Base-by-base conservation (phyloP, 768 basidiomycete species). In the Boletus pseudo-olivaceus region DNA sequence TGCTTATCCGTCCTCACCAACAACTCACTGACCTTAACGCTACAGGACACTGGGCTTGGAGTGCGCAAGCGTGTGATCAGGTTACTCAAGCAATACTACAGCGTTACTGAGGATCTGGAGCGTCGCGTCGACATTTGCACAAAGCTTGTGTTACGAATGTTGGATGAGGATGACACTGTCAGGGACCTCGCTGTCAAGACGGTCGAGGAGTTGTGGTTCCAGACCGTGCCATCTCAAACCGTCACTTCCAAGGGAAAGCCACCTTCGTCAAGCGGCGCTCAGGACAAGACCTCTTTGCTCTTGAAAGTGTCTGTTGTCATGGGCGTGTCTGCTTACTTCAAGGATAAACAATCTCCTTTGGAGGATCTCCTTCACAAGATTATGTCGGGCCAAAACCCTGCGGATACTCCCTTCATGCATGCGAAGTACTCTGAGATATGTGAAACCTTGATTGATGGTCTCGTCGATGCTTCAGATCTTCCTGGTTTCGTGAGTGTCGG, bases 31-130 rank as follows among this genome's bases (percentile, higher is more conserved):
- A 59, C 39, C 5, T 45, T 15, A 27, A 48, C 26, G 20, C 29
- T 15, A 34, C 59, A 98, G 96, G 97, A 99, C 67, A 89, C 95
- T 49, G 96, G 97, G 6, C 78, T 98, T 17, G 84, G 85, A 32
- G 97, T 99, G 5, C 81, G 97, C 30, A 98, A 98, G 68, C 85
- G 96, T 4, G 96, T 98, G 49, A 91, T 99, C 76, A 98, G 96
- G 73, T 76, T 99, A 1, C 78, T 99, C 37, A 91, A 88, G 68
- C 80, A 84, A 1, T 89, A 93, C 59, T 95, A 95, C 64, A 62
- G 70, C 2, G 81, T 85, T 19, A 83, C 85, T 2, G 76, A 82
- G 15, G 82, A 87, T 48, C 74, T 78, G 34, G 64, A 68, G 14
- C 81, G 84, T 33, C 82, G 82, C 30, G 79, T 87, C 38, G 93